Base-by-base conservation (phyloP, 495 filamentous ascomycete genomes). In the Hypoxylon lienhwacheense region DNA sequence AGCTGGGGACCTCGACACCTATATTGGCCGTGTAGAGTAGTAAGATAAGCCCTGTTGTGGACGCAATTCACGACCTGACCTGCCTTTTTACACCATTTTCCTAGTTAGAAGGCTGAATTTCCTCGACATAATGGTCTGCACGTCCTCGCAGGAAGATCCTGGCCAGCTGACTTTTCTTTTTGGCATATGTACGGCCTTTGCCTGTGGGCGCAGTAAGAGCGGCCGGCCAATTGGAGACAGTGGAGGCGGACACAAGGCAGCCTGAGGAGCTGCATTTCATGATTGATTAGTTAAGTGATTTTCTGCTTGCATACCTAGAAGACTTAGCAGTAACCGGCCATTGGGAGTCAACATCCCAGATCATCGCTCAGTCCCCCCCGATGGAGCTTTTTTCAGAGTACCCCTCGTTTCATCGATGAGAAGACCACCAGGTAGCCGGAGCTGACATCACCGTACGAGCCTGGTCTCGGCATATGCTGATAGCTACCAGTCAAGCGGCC, bases 381-480 rank as follows among this genome's bases (percentile, higher is more conserved):
- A 50, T 36, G 56, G 50, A 52, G 40, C 58, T 55, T 42, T 36
- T n/a, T n/a, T n/a, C n/a, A n/a, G 20, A 44, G 17, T 12, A 8
- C 36, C 42, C 29, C 40, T 48, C 33, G 42, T 53, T 42, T 34
- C 15, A 37, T 33, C 12, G 24, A 75, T 55, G 49, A 71, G 71
- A 19, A 74, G 55, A 25, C 61, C 60, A 46, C 73, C 71, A n/a
- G 63, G 53, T 43, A 71, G 62, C 58, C 75, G 72, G 49, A 71
- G 62, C 58, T 76, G 72, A 54, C 49, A 59, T 53, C 36, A 59
- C 48, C 22, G 3, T 21, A 31, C 19, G 22, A 43, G 37, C 39
- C 36, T 43, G 35, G 53, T 35, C 44, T 40, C 55, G 48, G 43
- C 56, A 53, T 28, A 59, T 49, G 49, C 26, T 41, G 37, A 45